Percentiles rank a stretch among this genome's conserved stretches.
Evolutionary conservation across 306 rosid species (phyloP).

Genomic region (Vigna unguiculata): DNA sequence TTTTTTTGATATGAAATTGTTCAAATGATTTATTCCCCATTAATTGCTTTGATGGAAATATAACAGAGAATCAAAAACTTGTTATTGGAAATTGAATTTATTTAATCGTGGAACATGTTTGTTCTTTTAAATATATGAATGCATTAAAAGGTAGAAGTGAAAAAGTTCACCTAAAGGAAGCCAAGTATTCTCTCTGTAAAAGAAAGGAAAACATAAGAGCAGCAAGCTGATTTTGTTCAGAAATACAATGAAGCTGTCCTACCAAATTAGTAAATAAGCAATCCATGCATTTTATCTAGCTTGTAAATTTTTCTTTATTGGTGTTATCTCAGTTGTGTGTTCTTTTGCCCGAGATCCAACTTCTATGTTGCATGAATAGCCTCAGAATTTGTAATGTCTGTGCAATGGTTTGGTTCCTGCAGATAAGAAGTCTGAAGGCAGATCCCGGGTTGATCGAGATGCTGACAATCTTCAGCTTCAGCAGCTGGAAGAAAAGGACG

Average conservation of each 20-base stretch:
- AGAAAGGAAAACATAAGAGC: background rate
- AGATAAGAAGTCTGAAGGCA: constrained; percentile 90
- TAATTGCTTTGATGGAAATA: background rate
- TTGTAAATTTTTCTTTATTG: background rate
- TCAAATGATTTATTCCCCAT: background rate
- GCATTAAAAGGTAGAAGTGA: background rate
- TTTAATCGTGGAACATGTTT: background rate
- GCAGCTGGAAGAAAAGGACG: constrained; percentile 95
- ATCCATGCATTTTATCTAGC: too few species aligned
- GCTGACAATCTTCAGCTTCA: constrained; percentile 88
- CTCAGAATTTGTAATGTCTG: constrained; percentile 13
- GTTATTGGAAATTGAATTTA: background rate
- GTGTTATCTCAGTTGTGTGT: constrained; percentile 2
- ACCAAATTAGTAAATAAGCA: too few species aligned
- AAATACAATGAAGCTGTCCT: background rate
- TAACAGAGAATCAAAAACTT: background rate
- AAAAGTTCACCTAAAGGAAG: background rate
- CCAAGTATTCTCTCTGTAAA: background rate
- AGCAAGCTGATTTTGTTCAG: background rate
- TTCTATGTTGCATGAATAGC: constrained; percentile 14
- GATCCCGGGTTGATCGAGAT: constrained; percentile 90
- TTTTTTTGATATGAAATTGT: background rate
- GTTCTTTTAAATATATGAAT: background rate
- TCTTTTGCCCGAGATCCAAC: constrained; percentile 5
- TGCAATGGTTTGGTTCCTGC: constrained; percentile 44